Base-by-base conservation (phyloP, 2,329 filamentous ascomycete genomes). In the Trichophyton benhamiae region DNA sequence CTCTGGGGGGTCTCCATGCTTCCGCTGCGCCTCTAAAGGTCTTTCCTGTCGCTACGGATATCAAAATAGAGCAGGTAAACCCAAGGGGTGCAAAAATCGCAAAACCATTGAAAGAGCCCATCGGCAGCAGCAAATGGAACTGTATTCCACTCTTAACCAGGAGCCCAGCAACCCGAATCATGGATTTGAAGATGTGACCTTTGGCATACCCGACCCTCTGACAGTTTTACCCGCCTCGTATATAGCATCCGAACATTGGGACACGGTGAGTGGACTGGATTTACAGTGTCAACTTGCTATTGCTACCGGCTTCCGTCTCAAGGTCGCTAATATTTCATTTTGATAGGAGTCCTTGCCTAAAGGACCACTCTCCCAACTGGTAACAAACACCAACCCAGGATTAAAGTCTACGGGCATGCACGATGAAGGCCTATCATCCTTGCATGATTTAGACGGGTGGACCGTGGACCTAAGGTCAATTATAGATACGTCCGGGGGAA, bases 31-130 rank as follows among this genome's bases (percentile, higher is more conserved):
- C 22, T 59, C 57, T 6, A 41, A 59, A 20, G 57, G 57, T 4
- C 57, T 59, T 0, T 59, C 57, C 5, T 59, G 57, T n/a, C 57
- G 46, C 1, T 59, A 59, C 6, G 57, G 57, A 4, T 59, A 59
- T 27, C 57, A 59, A 42, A 59, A 59, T 27, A 41, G 57, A 3
- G 30, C 36, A 22, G 57, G 57, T 30, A 59, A 59, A 25, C 57
- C 36, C 15, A 59, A 59, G 17, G 57, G 57, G 15, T 46, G 57
- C 36, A 59, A 59, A 25, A 59, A 59, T 15, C 42, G 17, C 38
- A 59, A 59, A 22, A 59, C 57, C 8, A 59, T 48, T 17, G 57
- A 59, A 30, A 41, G 57, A 33, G 42, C 46, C 20, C 57, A 59
- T 46, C 36, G 20, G 7, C 42, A 27, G 4, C 48, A 60, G 13